phyloP scores from a whole-genome alignment of 1,284 basidiomycete genomes.

The Phellopilus nigrolimitatus region DNA sequence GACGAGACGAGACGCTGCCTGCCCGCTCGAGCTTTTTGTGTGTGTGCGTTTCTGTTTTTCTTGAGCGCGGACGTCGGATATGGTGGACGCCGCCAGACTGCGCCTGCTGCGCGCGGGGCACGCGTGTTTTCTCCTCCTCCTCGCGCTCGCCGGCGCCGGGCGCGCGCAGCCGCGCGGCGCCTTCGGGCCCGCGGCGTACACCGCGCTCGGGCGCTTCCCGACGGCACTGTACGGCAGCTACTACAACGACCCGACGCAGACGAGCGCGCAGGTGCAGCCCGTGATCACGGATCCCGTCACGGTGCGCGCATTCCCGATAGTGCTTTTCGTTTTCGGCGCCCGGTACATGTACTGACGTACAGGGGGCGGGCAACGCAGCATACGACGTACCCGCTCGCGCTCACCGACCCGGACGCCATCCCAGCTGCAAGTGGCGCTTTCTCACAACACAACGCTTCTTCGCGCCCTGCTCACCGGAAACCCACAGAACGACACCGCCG shows the following conservation, averaged over 20 bases:
- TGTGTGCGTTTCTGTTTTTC: too few species aligned
- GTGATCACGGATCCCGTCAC: slow-evolving; percentile 63
- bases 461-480: neutral
- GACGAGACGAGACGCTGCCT: too few species aligned
- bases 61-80: too few species aligned
- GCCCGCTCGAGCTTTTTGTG: too few species aligned
- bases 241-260: slow-evolving; percentile 67
- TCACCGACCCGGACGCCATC: slow-evolving; percentile 49
- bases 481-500: slow-evolving; percentile 43
- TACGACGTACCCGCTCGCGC: slow-evolving; percentile 43
- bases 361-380: too few species aligned
- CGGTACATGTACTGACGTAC: slow-evolving; percentile 4
- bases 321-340: slow-evolving; percentile 1
- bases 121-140: too few species aligned
- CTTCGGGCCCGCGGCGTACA: slow-evolving; percentile 44
- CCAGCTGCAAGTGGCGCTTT: slow-evolving; percentile 13
- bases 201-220: slow-evolving; percentile 59
- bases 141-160: neutral
- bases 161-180: neutral
- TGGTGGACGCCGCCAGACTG: too few species aligned
- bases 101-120: neutral
- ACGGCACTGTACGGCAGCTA: slow-evolving; percentile 54
- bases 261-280: slow-evolving; percentile 62
- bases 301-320: slow-evolving; percentile 32
- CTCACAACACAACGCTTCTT: neutral